Base-by-base conservation (phyloP, 352 stramenopile genomes). In the Phytophthora parvispora region DNA sequence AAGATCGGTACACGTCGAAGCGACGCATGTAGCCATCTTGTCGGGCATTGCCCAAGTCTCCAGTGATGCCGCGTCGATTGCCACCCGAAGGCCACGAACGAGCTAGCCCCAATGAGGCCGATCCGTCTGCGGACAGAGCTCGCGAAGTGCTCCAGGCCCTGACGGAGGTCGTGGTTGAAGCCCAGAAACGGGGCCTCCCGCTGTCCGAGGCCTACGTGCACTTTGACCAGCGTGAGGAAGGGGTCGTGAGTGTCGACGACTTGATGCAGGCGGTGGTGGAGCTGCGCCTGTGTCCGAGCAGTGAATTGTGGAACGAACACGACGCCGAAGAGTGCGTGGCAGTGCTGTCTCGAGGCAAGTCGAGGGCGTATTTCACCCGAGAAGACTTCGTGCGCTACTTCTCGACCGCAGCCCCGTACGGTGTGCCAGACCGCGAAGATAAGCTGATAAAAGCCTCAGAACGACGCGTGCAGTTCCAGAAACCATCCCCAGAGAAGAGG, bases 321-420 rank as follows among this genome's bases (percentile, higher is more conserved):
- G 85, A 93, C 43, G 75, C 71, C 0, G 75, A 89, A 32, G 64
- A 84, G 12, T 90, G 81, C 50, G 62, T 93, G 18, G 38, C 64
- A 20, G 32, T 43, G 29, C 64, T 93, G 40, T 83, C 77, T 48
- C 28, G 29, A 9, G 64, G 69, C 2, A 75, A 72, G 4, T 90
- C 83, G 29, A 76, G 83, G 29, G 55, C 47, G 0, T 89, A 86
- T 58, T 93, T 89, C 65, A 83, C 77, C 1, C 64, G 71, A 4
- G 68, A 89, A 18, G 85, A 93, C 49, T 93, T 93, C 51, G 36
- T 88, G 5, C 54, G 55, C 34, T 91, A 71, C 50, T 92, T 81
- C 59, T 58, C 72, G 3, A 34, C 16, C 57, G 2, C 27, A 18
- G 34, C 36, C 20, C 25, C 45, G n/a, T 20, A 43, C 10, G 6